Base-by-base conservation (phyloP, 2,329 filamentous ascomycete species). In the Ophiostoma pallidulum region DNA sequence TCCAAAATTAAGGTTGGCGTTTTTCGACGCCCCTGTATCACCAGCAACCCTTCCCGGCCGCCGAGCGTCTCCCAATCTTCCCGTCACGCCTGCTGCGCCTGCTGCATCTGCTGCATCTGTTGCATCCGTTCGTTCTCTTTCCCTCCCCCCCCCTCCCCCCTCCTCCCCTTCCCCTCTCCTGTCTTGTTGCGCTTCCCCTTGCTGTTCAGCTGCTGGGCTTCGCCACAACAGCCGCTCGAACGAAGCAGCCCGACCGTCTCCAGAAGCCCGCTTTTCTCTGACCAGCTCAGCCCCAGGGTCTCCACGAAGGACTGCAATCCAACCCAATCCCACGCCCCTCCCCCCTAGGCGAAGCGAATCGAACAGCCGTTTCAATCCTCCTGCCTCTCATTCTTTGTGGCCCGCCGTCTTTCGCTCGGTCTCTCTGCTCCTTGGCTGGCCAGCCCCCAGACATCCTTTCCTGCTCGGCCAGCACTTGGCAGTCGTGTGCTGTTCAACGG, bases 261-360 rank as follows among this genome's bases (percentile, higher is more conserved):
- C 41, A 44, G 37, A 40, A 49, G 47, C 47, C 47, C 47, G 47
- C 44, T 43, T 47, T 46, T 50, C 20, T 38, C 48, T 50, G 43
- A 50, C 44, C 48, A 46, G 43, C 43, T 50, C 48, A 47, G 48
- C 48, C 42, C 22, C 31, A 44, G 33, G 22, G 22, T 28, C 22
- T 36, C 14, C 9, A 31, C 22, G 10, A 36, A 13, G 8, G 41
- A 4, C 32, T 13, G n/a, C 31, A n/a, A n/a, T n/a, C n/a, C 41
- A 29, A 35, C 9, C n/a, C 20, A 8, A 31, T 41, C 19, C 37
- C 24, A 29, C 18, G 26, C 43, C 16, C 26, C 36, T 37, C 18
- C 19, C 32, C 18, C 19, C 41, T 22, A 19, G 19, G 28, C 32
- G 41, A 18, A 18, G 22, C 32, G 32, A 28, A 20, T 31, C 8